These are phyloP conservation scores for Bassia scoparia DNA, from an alignment of 148 eudicot species.

Conservation along the genomic window DNA sequence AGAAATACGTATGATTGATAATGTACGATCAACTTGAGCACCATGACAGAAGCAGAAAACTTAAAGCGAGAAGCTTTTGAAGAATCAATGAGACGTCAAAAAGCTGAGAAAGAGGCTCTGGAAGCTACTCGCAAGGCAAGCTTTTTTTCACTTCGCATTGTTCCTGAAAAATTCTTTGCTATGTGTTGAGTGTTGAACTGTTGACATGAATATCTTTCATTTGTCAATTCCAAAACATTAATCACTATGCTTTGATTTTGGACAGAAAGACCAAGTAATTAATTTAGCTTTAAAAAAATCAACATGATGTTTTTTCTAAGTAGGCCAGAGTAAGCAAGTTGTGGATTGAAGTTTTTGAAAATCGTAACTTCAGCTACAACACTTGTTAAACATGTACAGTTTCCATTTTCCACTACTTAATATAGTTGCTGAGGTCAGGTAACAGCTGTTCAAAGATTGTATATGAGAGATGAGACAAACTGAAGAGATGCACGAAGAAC, in stretches of 20 bases:
- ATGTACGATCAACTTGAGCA: conserved; percentile 60
- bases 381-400: background rate
- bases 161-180: background rate
- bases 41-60: conserved; percentile 59
- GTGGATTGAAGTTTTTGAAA: background rate
- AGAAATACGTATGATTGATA: conserved; percentile 41
- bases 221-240: background rate
- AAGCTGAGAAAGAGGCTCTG: conserved; percentile 67
- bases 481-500: conserved; percentile 49
- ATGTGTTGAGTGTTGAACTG: background rate
- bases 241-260: background rate
- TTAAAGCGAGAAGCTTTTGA: conserved; percentile 57
- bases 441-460: conserved; percentile 46
- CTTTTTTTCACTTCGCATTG: background rate
- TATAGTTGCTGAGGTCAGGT: conserved; percentile 29
- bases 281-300: too few relatives aligned
- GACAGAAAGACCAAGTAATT: too few relatives aligned
- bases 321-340: background rate
- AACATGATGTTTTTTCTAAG: background rate
- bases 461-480: conserved; percentile 51
- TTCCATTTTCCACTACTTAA: background rate
- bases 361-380: background rate
- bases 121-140: conserved; percentile 61
- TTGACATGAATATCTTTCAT: background rate
- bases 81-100: conserved; percentile 60